Base-by-base conservation (phyloP, 768 basidiomycete genomes). In the Piloderma croceum region DNA sequence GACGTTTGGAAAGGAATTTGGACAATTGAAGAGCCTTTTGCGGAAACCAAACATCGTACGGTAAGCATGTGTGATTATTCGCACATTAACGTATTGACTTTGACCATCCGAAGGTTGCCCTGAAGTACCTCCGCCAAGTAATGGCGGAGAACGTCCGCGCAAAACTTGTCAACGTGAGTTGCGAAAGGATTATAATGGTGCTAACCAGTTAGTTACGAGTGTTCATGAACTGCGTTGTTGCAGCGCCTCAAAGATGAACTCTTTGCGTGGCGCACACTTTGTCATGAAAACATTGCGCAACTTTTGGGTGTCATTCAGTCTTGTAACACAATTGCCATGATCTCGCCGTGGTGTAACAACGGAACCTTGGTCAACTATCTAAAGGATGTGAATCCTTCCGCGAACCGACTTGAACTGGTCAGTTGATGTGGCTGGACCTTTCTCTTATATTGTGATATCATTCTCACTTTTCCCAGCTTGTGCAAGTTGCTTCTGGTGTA, bases 261-360 rank as follows among this genome's bases (percentile, higher is more conserved):
- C 3, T 50, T 68, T 3, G 72, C 76, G 4, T 81, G 79, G 79
- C 71, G 79, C 54, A 60, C 70, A 6, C 58, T 80, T 12, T 72
- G 65, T 32, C 79, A 81, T 43, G 63, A 62, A 32, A 77, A 81
- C 43, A 64, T 81, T 34, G 70, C 70, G 25, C 71, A 70, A 31
- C 56, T 81, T 20, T 74, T 70, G 39, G 79, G 79, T 2, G 67
- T 81, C 41, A 57, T 76, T 12, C 74, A 75, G 47, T 65, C 67
- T 4, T 58, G 63, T 21, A 63, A 68, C 24, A 71, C 73, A 34
- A 65, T 81, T 20, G 79, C 72, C 13, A 79, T 81, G 76, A 76
- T 81, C 0, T 80, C 79, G 4, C 71, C 73, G 4, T 82, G 78
- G 77, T 79, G 76, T 50, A 65, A 68, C 24, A 77, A 80, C 37